Evolutionary conservation across 2,329 filamentous ascomycete species (phyloP).

Genomic region (Apiospora koreana): DNA sequence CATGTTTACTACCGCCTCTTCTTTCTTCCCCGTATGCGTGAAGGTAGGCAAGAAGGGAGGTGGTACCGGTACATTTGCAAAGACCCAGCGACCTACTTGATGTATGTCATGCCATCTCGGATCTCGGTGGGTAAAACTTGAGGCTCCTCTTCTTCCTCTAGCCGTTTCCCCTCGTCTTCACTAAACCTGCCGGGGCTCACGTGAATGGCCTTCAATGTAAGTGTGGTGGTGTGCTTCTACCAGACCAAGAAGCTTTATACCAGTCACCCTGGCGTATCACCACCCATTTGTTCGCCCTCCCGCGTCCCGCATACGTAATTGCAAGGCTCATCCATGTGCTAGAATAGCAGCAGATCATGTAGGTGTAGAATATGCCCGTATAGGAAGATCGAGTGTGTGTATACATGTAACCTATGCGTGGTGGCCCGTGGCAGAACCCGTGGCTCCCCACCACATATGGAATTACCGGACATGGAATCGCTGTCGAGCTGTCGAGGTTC

Average conservation of each 20-base stretch:
- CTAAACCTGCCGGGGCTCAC: neutral
- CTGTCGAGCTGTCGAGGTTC: neutral
- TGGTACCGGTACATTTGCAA: neutral
- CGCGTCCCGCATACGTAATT: neutral
- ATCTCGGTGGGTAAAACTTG: neutral
- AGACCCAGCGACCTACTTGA: neutral
- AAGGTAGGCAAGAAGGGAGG: no score
- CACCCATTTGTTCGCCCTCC: neutral
- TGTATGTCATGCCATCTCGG: neutral
- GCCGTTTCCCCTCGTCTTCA: neutral
- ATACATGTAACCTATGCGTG: neutral
- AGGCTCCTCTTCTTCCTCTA: neutral
- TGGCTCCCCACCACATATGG: neutral
- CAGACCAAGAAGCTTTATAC: neutral
- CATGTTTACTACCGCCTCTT: neutral
- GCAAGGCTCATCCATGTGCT: neutral
- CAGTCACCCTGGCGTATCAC: neutral
- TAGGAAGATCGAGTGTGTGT: neutral
- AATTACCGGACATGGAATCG: neutral
- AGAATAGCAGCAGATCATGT: conserved; percentile 6
- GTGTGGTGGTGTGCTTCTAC: neutral
- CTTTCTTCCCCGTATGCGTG: neutral
- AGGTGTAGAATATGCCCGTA: neutral
- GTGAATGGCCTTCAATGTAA: neutral
- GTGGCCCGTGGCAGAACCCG: neutral